phyloP scores from a whole-genome alignment of 352 stramenopile species.

The Globisporangium yorkense region DNA sequence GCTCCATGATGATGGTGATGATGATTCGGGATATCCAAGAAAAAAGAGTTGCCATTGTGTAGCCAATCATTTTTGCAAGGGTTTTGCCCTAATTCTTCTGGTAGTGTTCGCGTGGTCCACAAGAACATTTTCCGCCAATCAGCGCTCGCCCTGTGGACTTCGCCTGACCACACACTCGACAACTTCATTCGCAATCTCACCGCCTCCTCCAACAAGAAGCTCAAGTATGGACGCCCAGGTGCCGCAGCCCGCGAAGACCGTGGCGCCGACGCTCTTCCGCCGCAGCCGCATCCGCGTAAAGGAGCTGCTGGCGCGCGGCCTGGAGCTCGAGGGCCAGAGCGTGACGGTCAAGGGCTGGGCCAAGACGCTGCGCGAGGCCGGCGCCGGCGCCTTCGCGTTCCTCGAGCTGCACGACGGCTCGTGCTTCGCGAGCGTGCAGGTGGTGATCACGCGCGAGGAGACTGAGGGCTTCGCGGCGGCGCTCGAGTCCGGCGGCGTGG shows the following conservation, averaged over 20 bases:
- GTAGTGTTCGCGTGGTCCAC: background rate
- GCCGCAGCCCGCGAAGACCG: slow-evolving; percentile 30
- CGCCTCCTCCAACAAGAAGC: background rate
- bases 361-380: slow-evolving; percentile 87
- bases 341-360: slow-evolving; percentile 93
- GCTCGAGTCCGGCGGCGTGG: slow-evolving; percentile 77
- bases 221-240: slow-evolving; percentile 51
- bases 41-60: background rate
- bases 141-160: background rate
- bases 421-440: slow-evolving; percentile 82
- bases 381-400: slow-evolving; percentile 90
- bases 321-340: slow-evolving; percentile 71
- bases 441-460: slow-evolving; percentile 73
- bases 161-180: background rate
- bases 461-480: slow-evolving; percentile 78
- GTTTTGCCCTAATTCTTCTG: background rate
- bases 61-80: background rate
- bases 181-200: background rate
- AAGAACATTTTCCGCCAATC: background rate
- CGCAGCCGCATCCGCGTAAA: slow-evolving; percentile 84
- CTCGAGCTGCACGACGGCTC: slow-evolving; percentile 95
- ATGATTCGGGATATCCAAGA: background rate
- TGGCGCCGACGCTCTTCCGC: slow-evolving; percentile 59
- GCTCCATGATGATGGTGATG: background rate
- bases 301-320: slow-evolving; percentile 56